Base-by-base conservation (phyloP, 257 asterid species). In the Plantago major region DNA sequence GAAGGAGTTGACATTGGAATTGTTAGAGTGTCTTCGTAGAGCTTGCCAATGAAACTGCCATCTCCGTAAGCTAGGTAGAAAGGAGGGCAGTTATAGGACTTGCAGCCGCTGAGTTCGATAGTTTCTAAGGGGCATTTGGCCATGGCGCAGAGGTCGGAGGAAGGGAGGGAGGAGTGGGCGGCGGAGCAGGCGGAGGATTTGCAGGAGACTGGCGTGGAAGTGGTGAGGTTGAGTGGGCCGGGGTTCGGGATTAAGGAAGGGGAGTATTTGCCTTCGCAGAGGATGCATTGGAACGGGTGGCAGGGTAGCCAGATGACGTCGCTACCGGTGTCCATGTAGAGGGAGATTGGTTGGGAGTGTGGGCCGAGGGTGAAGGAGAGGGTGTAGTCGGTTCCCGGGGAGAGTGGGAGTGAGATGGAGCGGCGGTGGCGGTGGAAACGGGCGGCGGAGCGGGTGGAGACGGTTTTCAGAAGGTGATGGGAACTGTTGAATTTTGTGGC, bases 281-380 rank as follows among this genome's bases (percentile, higher is more conserved):
- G 94, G 0, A 92, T 88, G 62, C 98, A 92, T 4, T 78, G 78
- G 47, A 92, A 92, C 0, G 98, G 98, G 64, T 73, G 88, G 66
- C 96, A 92, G 49, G 98, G 98, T 59, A 92, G 81, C 98, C 98
- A 92, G 63, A 92, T 93, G 70, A 92, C 74, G 70, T 92, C 97
- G 69, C 98, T 92, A 0, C 97, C 98, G 3, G 98, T 92, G 79
- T 92, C 98, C 95, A 92, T 82, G 66, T 92, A 92, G 2, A 92
- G 83, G 1, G 98, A 92, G 17, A 89, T 71, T 0, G 82, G 79
- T 22, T 92, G 95, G 4, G 86, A 65, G 44, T 92, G 93, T 2
- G 86, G 63, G 44, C 93, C 86, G 16, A 92, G 67, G 18, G 90
- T 75, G 66, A 92, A 80, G 28, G 97, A 84, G 12, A 86, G 76